Base-by-base conservation (phyloP, 2,329 filamentous ascomycete species). In the Nothophoma quercina region DNA sequence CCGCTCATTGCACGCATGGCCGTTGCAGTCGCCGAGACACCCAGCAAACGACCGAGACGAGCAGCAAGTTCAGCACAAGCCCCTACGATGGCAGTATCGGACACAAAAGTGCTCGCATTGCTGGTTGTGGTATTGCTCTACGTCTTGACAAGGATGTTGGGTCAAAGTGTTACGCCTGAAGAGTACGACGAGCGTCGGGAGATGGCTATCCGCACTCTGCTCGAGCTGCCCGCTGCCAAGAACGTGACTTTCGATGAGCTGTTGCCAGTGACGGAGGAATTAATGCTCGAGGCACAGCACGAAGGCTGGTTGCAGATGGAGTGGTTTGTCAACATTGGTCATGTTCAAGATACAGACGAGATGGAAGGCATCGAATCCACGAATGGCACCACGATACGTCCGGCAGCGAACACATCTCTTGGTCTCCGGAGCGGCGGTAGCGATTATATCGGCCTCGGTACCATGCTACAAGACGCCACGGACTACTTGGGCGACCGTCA, bases 381-480 rank as follows among this genome's bases (percentile, higher is more conserved):
- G 3, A 55, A 64, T 7, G 72, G 71, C 1, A 60, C 16, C 8
- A 21, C 28, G 7, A 18, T 7, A 2, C 38, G 29, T n/a, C 69
- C 64, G 41, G 55, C 70, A 29, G 64, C 73, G 43, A 40, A 73
- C 74, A n/a, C 75, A 73, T 46, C 73, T 12, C 26, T n/a, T 68
- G 63, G 68, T 68, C 36, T 71, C 70, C 51, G 76, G 79, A 63
- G 75, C 71, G 66, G 76, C 78, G 56, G 82, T 48, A 77, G 67
- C 46, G 63, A 65, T 25, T 69, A 71, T 32, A 72, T 81, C 74
- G 85, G 72, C 71, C 55, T 81, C 13, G 78, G 78, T 2, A 89
- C 86, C 2, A 92, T 92, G 89, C 85, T 93, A 62, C 88, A 92
- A 71, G 86, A 88, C 58, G 82, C 83, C 38, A 87, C 89, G 64